phyloP scores from a whole-genome alignment of 805 yeast species.

The Monosporozyma aerobia region DNA sequence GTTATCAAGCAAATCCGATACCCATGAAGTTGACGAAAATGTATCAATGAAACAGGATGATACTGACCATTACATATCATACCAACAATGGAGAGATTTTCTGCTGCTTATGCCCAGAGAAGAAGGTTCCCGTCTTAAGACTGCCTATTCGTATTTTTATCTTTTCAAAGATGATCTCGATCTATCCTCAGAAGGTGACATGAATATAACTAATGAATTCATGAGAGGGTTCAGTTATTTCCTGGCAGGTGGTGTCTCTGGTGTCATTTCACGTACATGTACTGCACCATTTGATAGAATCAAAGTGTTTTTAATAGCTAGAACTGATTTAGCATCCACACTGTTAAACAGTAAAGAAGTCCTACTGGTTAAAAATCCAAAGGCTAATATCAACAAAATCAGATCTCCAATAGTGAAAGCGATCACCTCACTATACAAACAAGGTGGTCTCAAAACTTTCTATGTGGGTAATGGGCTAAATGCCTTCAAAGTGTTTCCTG shows the following conservation, averaged over 20 bases:
- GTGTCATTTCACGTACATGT: constrained; percentile 90
- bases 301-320: constrained; percentile 86
- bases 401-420: constrained; percentile 76
- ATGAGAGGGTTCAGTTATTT: constrained; percentile 83
- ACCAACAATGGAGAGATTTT: constrained; percentile 79
- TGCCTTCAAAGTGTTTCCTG: constrained; percentile 91
- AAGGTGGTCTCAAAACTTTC: constrained; percentile 81
- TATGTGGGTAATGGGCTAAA: constrained; percentile 94
- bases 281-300: constrained; percentile 96
- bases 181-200: constrained; percentile 85
- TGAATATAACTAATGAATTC: constrained; percentile 69
- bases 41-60: constrained; percentile 7
- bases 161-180: constrained; percentile 66
- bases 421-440: constrained; percentile 67
- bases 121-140: constrained; percentile 64
- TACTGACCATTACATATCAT: constrained; percentile 61
- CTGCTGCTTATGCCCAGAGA: constrained; percentile 73
- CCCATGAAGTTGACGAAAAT: constrained; percentile 1
- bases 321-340: constrained; percentile 72
- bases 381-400: constrained; percentile 36
- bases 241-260: constrained; percentile 90
- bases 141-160: constrained; percentile 63
- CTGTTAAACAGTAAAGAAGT: constrained; percentile 48
- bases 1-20: neutral
- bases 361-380: constrained; percentile 35